Percentiles rank a stretch among this genome's conserved stretches.
These are phyloP conservation scores for Rhizopogon salebrosus DNA, from an alignment of 768 basidiomycete genomes.

Conservation along the genomic window DNA sequence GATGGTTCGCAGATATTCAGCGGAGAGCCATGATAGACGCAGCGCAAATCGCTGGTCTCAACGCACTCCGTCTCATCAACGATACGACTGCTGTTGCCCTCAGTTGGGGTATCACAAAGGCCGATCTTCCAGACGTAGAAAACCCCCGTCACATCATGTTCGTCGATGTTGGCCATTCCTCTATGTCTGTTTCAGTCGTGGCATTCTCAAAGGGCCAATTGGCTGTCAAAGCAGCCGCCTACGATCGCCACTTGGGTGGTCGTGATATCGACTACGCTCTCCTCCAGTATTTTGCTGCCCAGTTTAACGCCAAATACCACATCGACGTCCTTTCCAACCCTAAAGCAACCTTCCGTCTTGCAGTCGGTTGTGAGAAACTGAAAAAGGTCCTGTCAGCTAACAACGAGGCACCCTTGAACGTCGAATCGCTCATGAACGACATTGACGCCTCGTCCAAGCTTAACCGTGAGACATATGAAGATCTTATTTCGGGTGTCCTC, in stretches of 20 bases:
- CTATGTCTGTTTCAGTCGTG: constrained; percentile 80
- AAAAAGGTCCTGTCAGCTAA: constrained; percentile 98
- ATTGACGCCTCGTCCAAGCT: constrained; percentile 87
- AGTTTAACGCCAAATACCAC: constrained; percentile 97
- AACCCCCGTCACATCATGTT: constrained; percentile 85
- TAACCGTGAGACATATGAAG: constrained; percentile 77
- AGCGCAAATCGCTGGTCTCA: constrained; percentile 83
- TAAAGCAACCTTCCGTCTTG: constrained; percentile 90
- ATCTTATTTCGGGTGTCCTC: constrained; percentile 69
- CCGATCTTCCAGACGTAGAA: constrained; percentile 86
- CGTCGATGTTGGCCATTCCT: constrained; percentile 93
- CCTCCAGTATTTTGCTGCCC: constrained; percentile 79
- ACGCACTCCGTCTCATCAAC: constrained; percentile 92
- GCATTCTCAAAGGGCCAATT: constrained; percentile 95
- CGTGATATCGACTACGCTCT: constrained; percentile 94
- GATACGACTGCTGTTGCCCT: constrained; percentile 95
- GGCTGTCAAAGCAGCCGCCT: constrained; percentile 80
- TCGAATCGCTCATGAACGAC: constrained; percentile 96
- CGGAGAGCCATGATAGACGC: constrained; percentile 88
- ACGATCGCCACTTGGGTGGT: constrained; percentile 91
- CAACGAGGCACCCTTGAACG: constrained; percentile 79
- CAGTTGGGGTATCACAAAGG: constrained; percentile 98
- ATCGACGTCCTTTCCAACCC: constrained; percentile 90
- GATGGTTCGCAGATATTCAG: constrained; percentile 95
- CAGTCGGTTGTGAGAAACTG: constrained; percentile 84